Evolutionary conservation across 768 basidiomycete species (phyloP).

Genomic region (Suillus fuscotomentosus): DNA sequence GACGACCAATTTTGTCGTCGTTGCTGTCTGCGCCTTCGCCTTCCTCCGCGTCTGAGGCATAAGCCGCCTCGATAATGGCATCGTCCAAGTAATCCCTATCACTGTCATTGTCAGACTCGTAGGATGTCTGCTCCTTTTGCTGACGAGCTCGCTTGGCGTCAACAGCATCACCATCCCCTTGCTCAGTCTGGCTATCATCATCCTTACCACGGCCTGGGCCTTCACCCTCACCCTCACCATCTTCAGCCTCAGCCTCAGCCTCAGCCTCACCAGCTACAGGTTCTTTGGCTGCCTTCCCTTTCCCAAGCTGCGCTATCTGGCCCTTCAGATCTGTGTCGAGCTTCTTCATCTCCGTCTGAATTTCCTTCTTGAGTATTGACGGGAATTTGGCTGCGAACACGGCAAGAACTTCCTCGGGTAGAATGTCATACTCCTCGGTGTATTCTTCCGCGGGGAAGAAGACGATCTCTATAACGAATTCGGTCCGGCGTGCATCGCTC

Average conservation of each 20-base stretch:
- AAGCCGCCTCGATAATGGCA: constrained; percentile 61
- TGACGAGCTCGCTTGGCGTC: constrained; percentile 73
- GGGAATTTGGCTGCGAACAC: constrained; percentile 78
- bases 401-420: constrained; percentile 66
- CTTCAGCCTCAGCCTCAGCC: constrained; percentile 41
- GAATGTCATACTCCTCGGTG: constrained; percentile 75
- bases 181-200: constrained; percentile 72
- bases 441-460: constrained; percentile 91
- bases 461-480: constrained; percentile 75
- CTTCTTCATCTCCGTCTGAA: constrained; percentile 82
- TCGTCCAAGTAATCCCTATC: constrained; percentile 51
- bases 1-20: constrained; percentile 17
- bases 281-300: constrained; percentile 58
- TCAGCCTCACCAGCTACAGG: constrained; percentile 41
- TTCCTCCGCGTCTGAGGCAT: constrained; percentile 48
- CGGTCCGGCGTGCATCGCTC: constrained; percentile 67
- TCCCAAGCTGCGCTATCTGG: constrained; percentile 80
- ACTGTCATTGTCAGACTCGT: constrained; percentile 57
- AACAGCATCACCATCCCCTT: constrained; percentile 81
- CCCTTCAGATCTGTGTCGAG: constrained; percentile 74
- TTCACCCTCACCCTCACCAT: constrained; percentile 53
- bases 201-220: constrained; percentile 35
- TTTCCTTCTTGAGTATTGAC: constrained; percentile 78
- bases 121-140: constrained; percentile 70
- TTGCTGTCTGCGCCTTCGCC: constrained; percentile 27